Base-by-base conservation (phyloP, 169 alveolate genomes). In the Eimeria sp. region DNA sequence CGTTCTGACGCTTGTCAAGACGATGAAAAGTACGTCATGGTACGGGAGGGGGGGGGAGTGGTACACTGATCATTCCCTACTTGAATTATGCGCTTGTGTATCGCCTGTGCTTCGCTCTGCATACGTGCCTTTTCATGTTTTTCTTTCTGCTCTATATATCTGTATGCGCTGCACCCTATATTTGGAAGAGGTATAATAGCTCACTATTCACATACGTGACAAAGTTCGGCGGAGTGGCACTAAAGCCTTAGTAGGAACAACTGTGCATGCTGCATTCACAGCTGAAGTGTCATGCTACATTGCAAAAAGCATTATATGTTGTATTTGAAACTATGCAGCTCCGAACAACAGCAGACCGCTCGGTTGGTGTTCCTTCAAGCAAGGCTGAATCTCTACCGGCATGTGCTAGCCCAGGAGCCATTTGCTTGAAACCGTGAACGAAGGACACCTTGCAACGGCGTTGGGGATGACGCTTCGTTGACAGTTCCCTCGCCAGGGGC, bases 361-460 rank as follows among this genome's bases (percentile, higher is more conserved):
- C 77, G 82, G 27, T 33, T 85, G 80, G 93, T 27, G 25, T 85
- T 85, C 30, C 80, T 85, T 40, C 93, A 85, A 62, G 93, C 93
- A 64, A 27, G 93, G 62, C 82, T 85, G 33, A 85, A 85, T 74
- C 80, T 85, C 43, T 85, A 85, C 33, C 52, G 93, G 60, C 93
- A 85, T 74, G 77, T 43, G 93, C 82, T 85, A 33, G 54, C 76
- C 58, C 74, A 62, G 77, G 93, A 60, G 82, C 37, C 64, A 27
- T 46, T 33, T 20, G 93, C 66, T 16, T 60, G 93, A 25, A 85
- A 80, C 62, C 27, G 10, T 0, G n/a, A 56, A 46, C 74, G 77
- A 33, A 40, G 3, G n/a, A 18, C 25, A 23, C 9, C 49, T 13
- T 46, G 66, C 40, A 71, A 20, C 52, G 49, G 8, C 33, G 14